phyloP scores from a whole-genome alignment of 345 rosid genomes.

The Acer yangbiense region DNA sequence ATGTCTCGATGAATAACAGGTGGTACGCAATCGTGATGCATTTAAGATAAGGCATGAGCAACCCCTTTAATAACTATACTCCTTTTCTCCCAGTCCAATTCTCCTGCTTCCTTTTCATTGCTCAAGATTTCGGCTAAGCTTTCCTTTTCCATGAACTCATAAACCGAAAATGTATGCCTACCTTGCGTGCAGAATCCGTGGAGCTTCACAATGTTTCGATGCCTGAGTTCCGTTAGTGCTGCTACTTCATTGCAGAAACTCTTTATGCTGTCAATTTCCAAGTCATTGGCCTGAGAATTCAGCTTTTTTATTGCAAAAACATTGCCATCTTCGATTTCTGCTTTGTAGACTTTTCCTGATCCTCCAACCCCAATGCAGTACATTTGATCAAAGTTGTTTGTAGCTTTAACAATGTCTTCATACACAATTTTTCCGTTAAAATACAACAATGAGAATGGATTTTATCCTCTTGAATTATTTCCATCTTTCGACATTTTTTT shows the following conservation, averaged over 20 bases:
- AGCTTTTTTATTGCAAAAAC: constrained; percentile 21
- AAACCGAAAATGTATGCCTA: constrained; percentile 23
- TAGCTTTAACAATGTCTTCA: constrained; percentile 34
- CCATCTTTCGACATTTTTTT: neutral
- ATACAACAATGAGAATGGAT: constrained; percentile 13
- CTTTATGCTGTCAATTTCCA: constrained; percentile 8
- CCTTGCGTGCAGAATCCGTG: constrained; percentile 25
- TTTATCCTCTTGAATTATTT: neutral
- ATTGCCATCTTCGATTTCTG: constrained; percentile 27
- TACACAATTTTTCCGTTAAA: constrained; percentile 34
- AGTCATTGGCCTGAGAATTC: neutral
- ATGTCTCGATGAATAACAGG: constrained; percentile 32
- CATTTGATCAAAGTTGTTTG: constrained; percentile 24
- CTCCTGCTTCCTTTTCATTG: constrained; percentile 8
- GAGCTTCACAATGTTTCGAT: constrained; percentile 1
- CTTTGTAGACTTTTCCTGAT: constrained; percentile 41
- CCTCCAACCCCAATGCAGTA: constrained; percentile 41
- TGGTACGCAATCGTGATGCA: constrained; percentile 22
- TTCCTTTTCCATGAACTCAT: constrained; percentile 33
- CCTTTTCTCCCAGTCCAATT: constrained; percentile 38
- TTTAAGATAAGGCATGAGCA: constrained; percentile 19
- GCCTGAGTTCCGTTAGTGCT: constrained; percentile 28
- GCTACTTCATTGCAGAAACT: constrained; percentile 25
- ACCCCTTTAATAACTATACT: constrained; percentile 15
- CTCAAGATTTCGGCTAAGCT: constrained; percentile 29